Evolutionary conservation across 2,329 filamentous ascomycete species (phyloP).

Genomic region (Colletotrichum sp.): DNA sequence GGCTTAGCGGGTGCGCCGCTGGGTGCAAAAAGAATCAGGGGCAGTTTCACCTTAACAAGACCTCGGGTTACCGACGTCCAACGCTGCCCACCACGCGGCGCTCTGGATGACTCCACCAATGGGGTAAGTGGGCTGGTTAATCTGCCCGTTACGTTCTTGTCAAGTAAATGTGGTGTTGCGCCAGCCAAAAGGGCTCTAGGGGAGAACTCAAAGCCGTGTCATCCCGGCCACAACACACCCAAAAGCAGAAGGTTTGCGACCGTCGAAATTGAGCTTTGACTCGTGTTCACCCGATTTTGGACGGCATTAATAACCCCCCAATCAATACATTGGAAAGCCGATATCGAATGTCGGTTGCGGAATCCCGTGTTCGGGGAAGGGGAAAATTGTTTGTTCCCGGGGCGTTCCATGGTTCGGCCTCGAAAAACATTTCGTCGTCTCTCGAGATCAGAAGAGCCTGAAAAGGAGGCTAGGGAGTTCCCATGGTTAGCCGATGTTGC

Average conservation of each 20-base stretch:
- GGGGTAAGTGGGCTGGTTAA: neutral
- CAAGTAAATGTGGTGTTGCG: neutral
- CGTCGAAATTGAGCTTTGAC: constrained; percentile 5
- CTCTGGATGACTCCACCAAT: neutral
- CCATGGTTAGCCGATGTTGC: neutral
- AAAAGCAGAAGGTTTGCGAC: neutral
- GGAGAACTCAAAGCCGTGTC: neutral
- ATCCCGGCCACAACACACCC: neutral
- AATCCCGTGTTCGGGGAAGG: neutral
- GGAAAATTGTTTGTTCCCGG: neutral
- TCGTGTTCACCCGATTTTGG: neutral
- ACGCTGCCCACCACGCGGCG: neutral
- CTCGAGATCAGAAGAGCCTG: neutral
- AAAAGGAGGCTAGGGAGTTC: neutral
- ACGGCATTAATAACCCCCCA: neutral
- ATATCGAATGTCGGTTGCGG: neutral
- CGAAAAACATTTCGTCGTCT: neutral
- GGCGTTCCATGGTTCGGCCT: neutral
- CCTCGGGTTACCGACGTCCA: neutral
- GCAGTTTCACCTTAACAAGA: constrained; percentile 8
- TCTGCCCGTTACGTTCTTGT: neutral
- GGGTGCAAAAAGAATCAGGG: neutral
- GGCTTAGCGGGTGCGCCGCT: neutral
- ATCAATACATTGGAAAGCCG: neutral
- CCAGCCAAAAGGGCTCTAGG: neutral